Conservation (phyloP, 345 rosid genomes). For the Stellera chamaejasme region DNA sequence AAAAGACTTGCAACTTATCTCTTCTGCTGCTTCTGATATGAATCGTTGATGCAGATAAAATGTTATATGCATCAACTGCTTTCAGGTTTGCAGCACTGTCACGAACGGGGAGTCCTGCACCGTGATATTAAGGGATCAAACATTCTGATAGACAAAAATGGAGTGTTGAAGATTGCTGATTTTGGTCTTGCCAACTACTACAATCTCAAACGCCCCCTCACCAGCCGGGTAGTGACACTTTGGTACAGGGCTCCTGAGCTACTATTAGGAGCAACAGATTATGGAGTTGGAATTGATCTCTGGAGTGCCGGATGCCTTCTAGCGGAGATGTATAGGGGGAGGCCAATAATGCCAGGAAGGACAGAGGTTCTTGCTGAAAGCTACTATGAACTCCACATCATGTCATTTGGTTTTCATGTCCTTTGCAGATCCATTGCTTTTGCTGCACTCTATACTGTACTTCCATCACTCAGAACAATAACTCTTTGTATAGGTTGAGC, state of each 20-base stretch:
- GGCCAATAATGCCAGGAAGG: constrained; percentile 54
- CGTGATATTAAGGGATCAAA: constrained; percentile 60
- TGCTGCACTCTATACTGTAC: not conserved
- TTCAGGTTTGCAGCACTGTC: constrained; percentile 55
- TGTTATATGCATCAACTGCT: constrained; percentile 55
- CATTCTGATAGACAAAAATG: constrained; percentile 43
- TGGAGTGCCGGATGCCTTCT: constrained; percentile 71
- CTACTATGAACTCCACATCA: not conserved
- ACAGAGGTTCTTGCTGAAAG: constrained; percentile 32
- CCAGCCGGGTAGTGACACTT: constrained; percentile 51
- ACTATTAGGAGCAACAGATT: constrained; percentile 41
- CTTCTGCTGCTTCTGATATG: constrained; percentile 7
- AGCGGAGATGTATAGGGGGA: constrained; percentile 53
- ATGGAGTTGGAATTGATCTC: constrained; percentile 57
- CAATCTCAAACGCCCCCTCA: constrained; percentile 33
- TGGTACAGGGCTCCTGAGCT: constrained; percentile 71
- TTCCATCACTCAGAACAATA: constrained; percentile 4
- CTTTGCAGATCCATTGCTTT: not conserved
- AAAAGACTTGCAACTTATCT: not conserved
- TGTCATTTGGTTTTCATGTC: not conserved
- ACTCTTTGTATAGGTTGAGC: constrained; percentile 56
- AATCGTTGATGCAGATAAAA: constrained; percentile 36
- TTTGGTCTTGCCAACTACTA: constrained; percentile 56
- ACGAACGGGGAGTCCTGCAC: constrained; percentile 49
- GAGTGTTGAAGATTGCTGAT: constrained; percentile 51